Evolutionary conservation across 1,284 basidiomycete species (phyloP), one percentile per base, ranked within the genome.

Genomic region (Rhodotorula sp.): DNA sequence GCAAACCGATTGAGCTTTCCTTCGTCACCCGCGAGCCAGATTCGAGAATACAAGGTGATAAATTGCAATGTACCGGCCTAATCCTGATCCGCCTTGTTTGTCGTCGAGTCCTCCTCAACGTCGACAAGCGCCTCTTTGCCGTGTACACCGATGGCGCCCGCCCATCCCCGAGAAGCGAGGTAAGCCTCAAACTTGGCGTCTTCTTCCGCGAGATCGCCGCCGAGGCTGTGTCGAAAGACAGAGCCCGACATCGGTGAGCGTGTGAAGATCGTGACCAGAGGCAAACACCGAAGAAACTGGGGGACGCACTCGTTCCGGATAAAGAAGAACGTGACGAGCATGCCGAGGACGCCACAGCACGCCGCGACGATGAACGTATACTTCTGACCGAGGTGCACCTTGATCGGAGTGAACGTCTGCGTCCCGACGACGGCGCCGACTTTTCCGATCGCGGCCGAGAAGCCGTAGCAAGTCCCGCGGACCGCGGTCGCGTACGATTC

Each of bases 401-500:
- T 70, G 58, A 80, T 78, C 3, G 80, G 80, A 2, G 64, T 78
- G 68, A 80, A 80, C 0, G 64, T 73, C 79, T 92, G 89, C 0
- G 88, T 90, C 5, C 91, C 91, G 66, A 91, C 78, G 23, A 89
- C 91, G 12, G 90, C 90, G 8, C 91, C 91, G 0, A 87, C 84
- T 79, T 92, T 92, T 8, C 90, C 90, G 12, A 91, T 81, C 0
- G 89, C 89, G 16, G 89, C 81, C 10, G 79, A 80, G 62, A 91
- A 78, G 5, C 62, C 67, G 31, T 61, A 68, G 61, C 43, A 56
- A 0, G 62, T 46, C 14, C 49, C 90, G 65, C 89, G 84, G 60
- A 90, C 85, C 3, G 88, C 85, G 1, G 89, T 90, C 15, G 89
- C 86, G 79, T 86, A 90, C 10, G 87, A 88, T 85, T 89, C 78